phyloP scores from a whole-genome alignment of 2,329 filamentous ascomycete species.

The Kalmusia sp. region DNA sequence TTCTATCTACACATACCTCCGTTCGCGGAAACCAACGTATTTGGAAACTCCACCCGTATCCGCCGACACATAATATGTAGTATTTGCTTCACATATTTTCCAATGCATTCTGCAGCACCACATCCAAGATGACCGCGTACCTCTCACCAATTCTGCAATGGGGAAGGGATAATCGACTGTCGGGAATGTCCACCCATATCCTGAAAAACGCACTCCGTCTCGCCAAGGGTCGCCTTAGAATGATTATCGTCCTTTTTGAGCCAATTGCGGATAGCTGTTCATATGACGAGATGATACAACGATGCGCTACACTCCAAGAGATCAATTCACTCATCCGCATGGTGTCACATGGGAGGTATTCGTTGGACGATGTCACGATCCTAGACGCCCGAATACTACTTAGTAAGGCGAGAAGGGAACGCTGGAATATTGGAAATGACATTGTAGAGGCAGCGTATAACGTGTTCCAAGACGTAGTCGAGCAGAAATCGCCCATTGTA shows the following conservation, averaged over 20 bases:
- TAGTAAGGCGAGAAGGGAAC: slow-evolving; percentile 4
- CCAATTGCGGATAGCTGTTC: slow-evolving; percentile 4
- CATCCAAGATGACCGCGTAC: background rate
- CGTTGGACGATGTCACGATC: slow-evolving; percentile 5
- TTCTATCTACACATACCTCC: background rate
- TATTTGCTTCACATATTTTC: background rate
- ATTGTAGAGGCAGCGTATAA: slow-evolving; percentile 5
- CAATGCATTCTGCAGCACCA: background rate
- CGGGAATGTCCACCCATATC: background rate
- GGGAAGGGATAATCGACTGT: background rate
- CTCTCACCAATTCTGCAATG: background rate
- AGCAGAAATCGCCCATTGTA: slow-evolving; percentile 4
- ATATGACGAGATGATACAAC: slow-evolving; percentile 1
- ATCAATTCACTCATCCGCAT: background rate
- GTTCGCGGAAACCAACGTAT: background rate
- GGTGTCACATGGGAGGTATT: slow-evolving; percentile 1
- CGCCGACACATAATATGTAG: background rate
- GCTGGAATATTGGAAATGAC: background rate
- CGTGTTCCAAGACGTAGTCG: slow-evolving; percentile 8
- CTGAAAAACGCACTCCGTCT: slow-evolving; percentile 6
- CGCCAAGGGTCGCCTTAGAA: slow-evolving; percentile 3
- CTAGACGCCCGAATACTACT: slow-evolving; percentile 2
- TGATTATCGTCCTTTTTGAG: slow-evolving; percentile 7
- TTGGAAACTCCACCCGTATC: background rate
- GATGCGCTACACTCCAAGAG: slow-evolving; percentile 6